A percentile compares a stretch with the other conserved stretches of the same genome.
Conservation (phyloP, 2,329 filamentous ascomycete genomes). For the Bipolaris oryzae region DNA sequence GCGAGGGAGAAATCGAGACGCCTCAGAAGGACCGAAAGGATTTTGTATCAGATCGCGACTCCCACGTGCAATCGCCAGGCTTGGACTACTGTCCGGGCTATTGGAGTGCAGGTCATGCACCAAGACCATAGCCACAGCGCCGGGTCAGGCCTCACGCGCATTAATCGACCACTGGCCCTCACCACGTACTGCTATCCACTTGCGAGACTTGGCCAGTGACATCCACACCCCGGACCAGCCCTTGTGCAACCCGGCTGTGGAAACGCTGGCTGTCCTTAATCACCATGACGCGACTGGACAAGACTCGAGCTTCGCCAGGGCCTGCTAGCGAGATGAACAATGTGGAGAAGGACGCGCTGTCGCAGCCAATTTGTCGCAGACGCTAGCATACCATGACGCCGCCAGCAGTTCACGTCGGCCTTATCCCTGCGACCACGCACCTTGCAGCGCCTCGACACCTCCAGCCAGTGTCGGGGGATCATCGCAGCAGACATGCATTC, state of each 20-base stretch:
- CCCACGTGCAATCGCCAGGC: conserved; percentile 34
- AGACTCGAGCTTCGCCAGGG: conserved; percentile 30
- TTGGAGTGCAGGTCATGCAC: conserved; percentile 41
- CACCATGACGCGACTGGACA: conserved; percentile 36
- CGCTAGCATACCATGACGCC: conserved; percentile 26
- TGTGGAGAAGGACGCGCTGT: conserved; percentile 46
- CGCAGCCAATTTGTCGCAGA: conserved; percentile 42
- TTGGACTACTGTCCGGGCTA: conserved; percentile 25
- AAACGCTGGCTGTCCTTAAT: conserved; percentile 19
- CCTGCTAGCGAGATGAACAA: conserved; percentile 47
- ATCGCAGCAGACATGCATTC: conserved; percentile 11
- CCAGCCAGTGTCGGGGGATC: conserved; percentile 12
- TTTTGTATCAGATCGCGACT: conserved; percentile 29
- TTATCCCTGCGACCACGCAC: conserved; percentile 29
- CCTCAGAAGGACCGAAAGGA: conserved; percentile 16
- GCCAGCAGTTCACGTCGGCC: conserved; percentile 25
- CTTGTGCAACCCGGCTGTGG: conserved; percentile 30
- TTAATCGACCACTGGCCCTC: conserved; percentile 25
- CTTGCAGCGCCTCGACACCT: conserved; percentile 12
- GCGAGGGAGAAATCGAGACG: conserved; percentile 8
- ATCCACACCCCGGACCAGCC: conserved; percentile 25
- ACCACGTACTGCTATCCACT: conserved; percentile 22
- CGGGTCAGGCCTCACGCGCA: conserved; percentile 35
- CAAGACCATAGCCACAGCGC: conserved; percentile 32
- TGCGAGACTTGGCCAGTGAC: conserved; percentile 22